Evolutionary conservation across 1,139 yeast species (phyloP).

Genomic region (Blastobotrys capitulatus): DNA sequence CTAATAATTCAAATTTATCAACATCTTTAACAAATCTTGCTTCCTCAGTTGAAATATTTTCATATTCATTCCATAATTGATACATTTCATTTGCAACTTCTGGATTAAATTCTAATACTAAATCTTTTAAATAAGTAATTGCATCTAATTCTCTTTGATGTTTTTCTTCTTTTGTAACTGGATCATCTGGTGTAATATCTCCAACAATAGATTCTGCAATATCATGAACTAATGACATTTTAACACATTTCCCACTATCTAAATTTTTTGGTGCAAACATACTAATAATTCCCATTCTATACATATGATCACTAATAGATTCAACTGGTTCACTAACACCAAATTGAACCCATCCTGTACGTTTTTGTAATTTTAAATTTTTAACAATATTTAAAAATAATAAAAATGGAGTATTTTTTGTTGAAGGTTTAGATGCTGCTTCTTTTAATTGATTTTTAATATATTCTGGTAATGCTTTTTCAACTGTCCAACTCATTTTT

Average conservation of each 20-base stretch:
- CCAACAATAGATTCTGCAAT: conserved; percentile 93
- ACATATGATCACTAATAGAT: conserved; percentile 93
- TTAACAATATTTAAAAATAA: conserved; percentile 69
- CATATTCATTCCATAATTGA: conserved; percentile 86
- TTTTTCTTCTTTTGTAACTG: conserved; percentile 63
- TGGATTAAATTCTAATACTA: conserved; percentile 60
- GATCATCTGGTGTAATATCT: conserved; percentile 85
- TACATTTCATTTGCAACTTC: conserved; percentile 60
- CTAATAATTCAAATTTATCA: conserved; percentile 87
- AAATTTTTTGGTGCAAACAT: conserved; percentile 55
- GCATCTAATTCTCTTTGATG: conserved; percentile 77
- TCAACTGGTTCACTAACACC: conserved; percentile 40
- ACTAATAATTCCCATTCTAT: conserved; percentile 83
- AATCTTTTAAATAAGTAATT: conserved; percentile 56
- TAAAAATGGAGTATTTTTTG: conserved; percentile 17
- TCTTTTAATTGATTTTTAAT: conserved; percentile 39
- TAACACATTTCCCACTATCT: conserved; percentile 58
- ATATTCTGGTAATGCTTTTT: conserved; percentile 50
- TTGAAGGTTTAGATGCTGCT: not conserved
- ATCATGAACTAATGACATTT: conserved; percentile 87
- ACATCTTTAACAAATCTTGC: conserved; percentile 90
- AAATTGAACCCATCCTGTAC: conserved; percentile 92
- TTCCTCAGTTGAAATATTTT: conserved; percentile 71
- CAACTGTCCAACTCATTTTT: conserved; percentile 48
- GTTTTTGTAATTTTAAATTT: conserved; percentile 67